Evolutionary conservation across 163 green algal species (phyloP).

Genomic region (Volvox carteri): DNA sequence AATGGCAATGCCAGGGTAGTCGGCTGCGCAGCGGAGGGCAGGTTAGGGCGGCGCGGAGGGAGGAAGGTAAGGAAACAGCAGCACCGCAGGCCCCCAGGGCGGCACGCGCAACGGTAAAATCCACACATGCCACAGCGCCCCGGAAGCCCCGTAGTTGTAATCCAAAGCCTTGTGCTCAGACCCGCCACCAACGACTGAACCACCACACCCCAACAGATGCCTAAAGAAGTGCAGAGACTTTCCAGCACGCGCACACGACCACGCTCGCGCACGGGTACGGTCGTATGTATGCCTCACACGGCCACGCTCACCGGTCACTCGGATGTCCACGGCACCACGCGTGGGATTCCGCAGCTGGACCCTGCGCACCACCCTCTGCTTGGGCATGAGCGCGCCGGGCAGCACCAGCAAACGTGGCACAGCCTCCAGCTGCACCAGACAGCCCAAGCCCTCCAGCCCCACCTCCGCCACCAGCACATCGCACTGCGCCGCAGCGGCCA

Average conservation of each 20-base stretch:
- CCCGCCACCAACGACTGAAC: too few species aligned
- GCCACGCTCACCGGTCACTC: conserved; percentile 33
- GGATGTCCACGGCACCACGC: conserved; percentile 56
- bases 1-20: conserved; percentile 21
- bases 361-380: conserved; percentile 1
- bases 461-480: conserved; percentile 65
- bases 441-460: conserved; percentile 67
- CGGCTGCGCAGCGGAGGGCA: background rate
- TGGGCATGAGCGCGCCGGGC: conserved; percentile 64
- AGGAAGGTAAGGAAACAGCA: background rate
- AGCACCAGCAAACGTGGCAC: conserved; percentile 55
- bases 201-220: too few species aligned
- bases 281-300: too few species aligned
- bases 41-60: background rate
- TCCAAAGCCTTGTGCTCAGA: too few species aligned
- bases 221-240: too few species aligned
- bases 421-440: conserved; percentile 47
- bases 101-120: too few species aligned
- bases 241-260: too few species aligned
- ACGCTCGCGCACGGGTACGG: too few species aligned
- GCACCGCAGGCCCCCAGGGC: too few species aligned
- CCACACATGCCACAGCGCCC: too few species aligned
- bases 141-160: too few species aligned
- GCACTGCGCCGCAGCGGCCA: conserved; percentile 9
- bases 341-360: conserved; percentile 66